Conservation (phyloP, 768 basidiomycete genomes). For the Strobilomyces confusus region DNA sequence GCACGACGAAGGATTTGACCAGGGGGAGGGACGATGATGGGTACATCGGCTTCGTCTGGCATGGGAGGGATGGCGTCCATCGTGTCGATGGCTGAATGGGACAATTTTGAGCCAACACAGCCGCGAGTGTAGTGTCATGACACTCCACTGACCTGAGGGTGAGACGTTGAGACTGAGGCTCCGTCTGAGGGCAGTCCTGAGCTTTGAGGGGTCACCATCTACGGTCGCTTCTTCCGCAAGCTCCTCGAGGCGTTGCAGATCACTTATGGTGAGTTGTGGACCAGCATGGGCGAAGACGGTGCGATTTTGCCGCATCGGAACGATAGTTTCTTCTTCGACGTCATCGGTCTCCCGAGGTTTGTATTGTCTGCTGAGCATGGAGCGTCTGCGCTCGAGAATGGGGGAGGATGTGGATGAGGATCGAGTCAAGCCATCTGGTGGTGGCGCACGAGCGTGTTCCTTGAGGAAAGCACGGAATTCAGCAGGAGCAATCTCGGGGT, state of each 20-base stretch:
- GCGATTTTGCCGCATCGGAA: conserved; percentile 66
- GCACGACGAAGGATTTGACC: conserved; percentile 88
- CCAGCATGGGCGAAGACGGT: conserved; percentile 62
- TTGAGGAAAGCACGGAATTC: conserved; percentile 95
- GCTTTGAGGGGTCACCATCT: conserved; percentile 76
- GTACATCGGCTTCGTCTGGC: conserved; percentile 82
- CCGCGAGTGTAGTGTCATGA: conserved; percentile 5
- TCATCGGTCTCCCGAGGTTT: conserved; percentile 75
- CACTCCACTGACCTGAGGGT: conserved; percentile 65
- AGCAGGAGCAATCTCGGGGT: conserved; percentile 95
- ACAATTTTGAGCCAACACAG: conserved; percentile 20
- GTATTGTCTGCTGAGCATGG: conserved; percentile 95
- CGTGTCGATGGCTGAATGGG: conserved; percentile 53
- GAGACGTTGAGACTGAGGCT: conserved; percentile 86
- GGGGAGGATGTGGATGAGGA: conserved; percentile 43
- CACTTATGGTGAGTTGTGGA: conserved; percentile 87
- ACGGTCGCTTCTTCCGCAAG: conserved; percentile 86
- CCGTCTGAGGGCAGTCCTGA: conserved; percentile 75
- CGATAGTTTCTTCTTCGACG: conserved; percentile 64
- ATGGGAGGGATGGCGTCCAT: conserved; percentile 66
- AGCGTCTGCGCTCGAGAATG: conserved; percentile 76
- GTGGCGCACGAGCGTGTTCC: conserved; percentile 73
- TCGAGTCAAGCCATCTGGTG: conserved; percentile 46
- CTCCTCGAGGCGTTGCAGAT: conserved; percentile 92
- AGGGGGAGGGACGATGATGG: conserved; percentile 80